Base-by-base conservation (phyloP, 768 basidiomycete species). In the Saitozyma sp. region DNA sequence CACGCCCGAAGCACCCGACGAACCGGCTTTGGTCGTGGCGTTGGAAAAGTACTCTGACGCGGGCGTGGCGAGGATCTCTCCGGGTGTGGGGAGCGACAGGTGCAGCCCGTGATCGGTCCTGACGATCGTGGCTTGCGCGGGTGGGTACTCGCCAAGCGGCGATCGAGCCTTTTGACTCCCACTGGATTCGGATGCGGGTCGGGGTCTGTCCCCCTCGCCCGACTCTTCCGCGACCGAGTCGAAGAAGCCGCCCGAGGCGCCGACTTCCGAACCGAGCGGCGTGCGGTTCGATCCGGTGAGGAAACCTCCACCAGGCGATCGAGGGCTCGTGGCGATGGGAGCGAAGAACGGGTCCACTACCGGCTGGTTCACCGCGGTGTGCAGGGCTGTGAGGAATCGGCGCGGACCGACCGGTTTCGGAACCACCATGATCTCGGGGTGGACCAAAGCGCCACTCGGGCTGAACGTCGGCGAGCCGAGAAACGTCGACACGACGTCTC, bases 381-480 rank as follows among this genome's bases (percentile, higher is more conserved):
- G 89, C 16, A 99, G 82, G 29, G 93, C 89, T 19, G 93, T 94
- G 68, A 99, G 82, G 69, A 97, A 88, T 9, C 95, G 87, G 45
- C 95, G 86, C 8, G 96, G 96, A 6, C 96, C 95, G 16, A 90
- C 94, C 9, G 95, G 95, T 80, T 98, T 99, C 19, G 94, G 95
- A 45, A 98, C 88, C 68, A 99, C 91, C 85, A 98, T 90, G 38
- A 99, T 86, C 70, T 99, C 96, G 0, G 96, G 88, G 10, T 89
- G 78, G 14, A 61, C 52, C 29, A 70, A 70, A 6, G 70, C 54
- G 4, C 65, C 65, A 4, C 53, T 46, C 13, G 56, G 59, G 40
- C 67, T 57, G 6, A 69, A 83, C 82, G 20, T 81, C 74, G 71
- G 82, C 83, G 83, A 45, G 78, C 77, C 65, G 54, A 89, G 81